A percentile compares a stretch with the other conserved stretches of the same genome.
These are phyloP conservation scores for Pestalotiopsis fici DNA, from an alignment of 2,329 filamentous ascomycete genomes.

Conservation along the genomic window DNA sequence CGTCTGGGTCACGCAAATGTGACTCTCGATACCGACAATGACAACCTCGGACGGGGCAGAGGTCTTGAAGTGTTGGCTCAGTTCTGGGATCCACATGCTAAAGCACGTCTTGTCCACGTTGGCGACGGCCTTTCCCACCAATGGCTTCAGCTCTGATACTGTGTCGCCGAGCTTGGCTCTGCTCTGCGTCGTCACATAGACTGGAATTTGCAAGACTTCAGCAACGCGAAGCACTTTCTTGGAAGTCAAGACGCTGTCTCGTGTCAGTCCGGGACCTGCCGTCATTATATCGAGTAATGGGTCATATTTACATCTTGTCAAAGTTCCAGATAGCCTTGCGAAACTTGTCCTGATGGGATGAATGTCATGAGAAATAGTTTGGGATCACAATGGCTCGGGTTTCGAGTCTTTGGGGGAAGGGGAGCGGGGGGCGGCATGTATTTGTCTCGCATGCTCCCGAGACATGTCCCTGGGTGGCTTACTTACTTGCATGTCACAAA, in stretches of 20 bases:
- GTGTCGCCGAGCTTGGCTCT: conserved; percentile 76
- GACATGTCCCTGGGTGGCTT: not conserved
- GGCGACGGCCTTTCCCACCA: conserved; percentile 52
- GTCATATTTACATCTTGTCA: conserved; percentile 66
- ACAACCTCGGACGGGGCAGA: conserved; percentile 58
- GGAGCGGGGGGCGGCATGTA: no score
- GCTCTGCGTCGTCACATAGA: conserved; percentile 87
- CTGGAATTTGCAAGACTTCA: conserved; percentile 69
- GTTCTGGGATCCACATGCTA: conserved; percentile 78
- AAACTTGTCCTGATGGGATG: conserved; percentile 83
- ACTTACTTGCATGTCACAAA: conserved; percentile 70
- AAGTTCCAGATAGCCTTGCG: conserved; percentile 81
- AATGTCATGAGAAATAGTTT: not conserved
- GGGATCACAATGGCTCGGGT: no score
- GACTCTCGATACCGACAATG: conserved; percentile 87
- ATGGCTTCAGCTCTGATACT: conserved; percentile 66
- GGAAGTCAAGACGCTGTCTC: conserved; percentile 61
- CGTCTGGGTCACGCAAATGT: conserved; percentile 95
- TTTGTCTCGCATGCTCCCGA: not conserved
- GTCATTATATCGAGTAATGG: not conserved
- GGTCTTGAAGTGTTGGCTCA: conserved; percentile 44
- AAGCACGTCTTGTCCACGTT: conserved; percentile 86
- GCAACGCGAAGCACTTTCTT: conserved; percentile 69
- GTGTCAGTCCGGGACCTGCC: conserved; percentile 3
- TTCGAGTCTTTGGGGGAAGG: not conserved